Evolutionary conservation across 345 rosid genomes (phyloP), one percentile per base, ranked within the genome.

Genomic region (Pistacia atlantica): DNA sequence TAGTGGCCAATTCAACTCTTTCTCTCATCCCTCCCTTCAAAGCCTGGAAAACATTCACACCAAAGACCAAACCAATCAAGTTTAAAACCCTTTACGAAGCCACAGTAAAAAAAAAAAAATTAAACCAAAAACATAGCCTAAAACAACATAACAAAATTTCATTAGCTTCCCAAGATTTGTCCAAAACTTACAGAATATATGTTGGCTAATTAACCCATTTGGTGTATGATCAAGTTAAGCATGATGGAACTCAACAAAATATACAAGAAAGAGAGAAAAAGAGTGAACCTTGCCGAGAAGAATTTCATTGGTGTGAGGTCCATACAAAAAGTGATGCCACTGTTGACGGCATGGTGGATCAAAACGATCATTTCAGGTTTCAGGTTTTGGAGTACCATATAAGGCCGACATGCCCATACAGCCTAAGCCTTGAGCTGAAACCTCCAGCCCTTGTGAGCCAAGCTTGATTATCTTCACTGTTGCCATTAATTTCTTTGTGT

Each of bases 21-120:
- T 80, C 83, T 38, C 94, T 84, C 33, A 80, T 22, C 25, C 80
- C 88, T 77, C 86, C 94, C 73, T 89, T 86, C 72, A 92, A 69
- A 62, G 94, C 91, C 87, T 87, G 45, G 7, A 5, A 73, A 25
- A 18, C 25, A n/a, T 11, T 56, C 14, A 52, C 37, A 28, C 8
- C 0, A 35, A 38, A 11, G 11, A 18, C 33, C 2, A 51, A 11
- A 59, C 37, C 13, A 62, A 12, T 52, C 56, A 63, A 72, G 5
- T 28, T 17, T 7, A 18, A 8, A 18, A 58, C 7, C 22, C 18
- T 10, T 2, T 58, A 8, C 25, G 4, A 58, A 2, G 9, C 22
- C 62, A 1, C 5, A 8, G 2, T 25, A 25, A 25, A 25, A 18
- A 22, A 58, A 58, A 3, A 58, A 20, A 58, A 1, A 18, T 18